Base-by-base conservation (phyloP, 148 eudicot species). In the Chenopodium album region DNA sequence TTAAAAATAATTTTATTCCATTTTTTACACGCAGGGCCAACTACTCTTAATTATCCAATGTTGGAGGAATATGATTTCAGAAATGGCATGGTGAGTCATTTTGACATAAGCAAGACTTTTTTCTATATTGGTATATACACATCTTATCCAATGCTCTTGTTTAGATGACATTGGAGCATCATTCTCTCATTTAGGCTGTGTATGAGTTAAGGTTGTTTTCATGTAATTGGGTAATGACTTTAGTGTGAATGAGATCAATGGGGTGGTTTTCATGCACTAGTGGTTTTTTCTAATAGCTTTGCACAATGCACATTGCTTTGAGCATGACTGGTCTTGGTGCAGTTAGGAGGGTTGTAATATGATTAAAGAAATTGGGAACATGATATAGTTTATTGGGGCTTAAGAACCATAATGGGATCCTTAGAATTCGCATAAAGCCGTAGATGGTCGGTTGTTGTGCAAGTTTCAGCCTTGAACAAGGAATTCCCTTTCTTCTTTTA, bases 41-140 rank as follows among this genome's bases (percentile, higher is more conserved):
- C 90, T 91, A 97, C 95, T 77, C 75, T 96, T 32, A 96, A 96
- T 84, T 96, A 96, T 86, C 99, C 99, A 9, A 96, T 96, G 99
- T 88, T 96, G 86, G 99, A 96, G 88, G 99, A 96, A 82, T 96
- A 96, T 82, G 99, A 96, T 86, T 96, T 92, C 86, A 87, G 98
- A 82, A 96, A 96, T 89, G 99, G 94, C 83, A 91, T 34, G 37
- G 99, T 92, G 83, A 91, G 92, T 88, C 52, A 37, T 77, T 14
- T 66, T 20, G 11, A 73, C 56, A 46, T 23, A 23, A 47, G 19
- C n/a, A 41, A 71, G 23, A 0, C 17, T 4, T 9, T 9, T 44
- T 41, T 22, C 28, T 56, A 16, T 41, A 41, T 41, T 41, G 44
- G 17, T 67, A 28, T 67, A 26, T 67, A 28, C 9, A 28, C 3